Base-by-base conservation (phyloP, 2,329 filamentous ascomycete species). In the Claviceps maximensis region DNA sequence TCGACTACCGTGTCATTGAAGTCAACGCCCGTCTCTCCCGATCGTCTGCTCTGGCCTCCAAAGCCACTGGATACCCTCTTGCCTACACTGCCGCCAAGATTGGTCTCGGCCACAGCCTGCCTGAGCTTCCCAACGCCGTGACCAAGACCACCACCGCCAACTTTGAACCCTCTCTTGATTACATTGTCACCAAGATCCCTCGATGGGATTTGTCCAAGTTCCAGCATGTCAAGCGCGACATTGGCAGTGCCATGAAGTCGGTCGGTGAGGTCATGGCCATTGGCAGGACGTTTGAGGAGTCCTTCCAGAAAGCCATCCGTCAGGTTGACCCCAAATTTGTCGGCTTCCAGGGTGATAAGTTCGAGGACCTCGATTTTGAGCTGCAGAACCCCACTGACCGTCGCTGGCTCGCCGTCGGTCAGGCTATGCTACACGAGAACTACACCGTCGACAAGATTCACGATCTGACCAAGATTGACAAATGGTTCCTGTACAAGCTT, bases 211-310 rank as follows among this genome's bases (percentile, higher is more conserved):
- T 98, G 66, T 83, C 87, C 76, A 98, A 98, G 76, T 98, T 98
- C 78, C 91, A 97, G 74, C 91, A 97, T 64, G 93, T 98, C 59
- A 94, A 95, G 77, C 86, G 93, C 56, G 87, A 95, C 65, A 97
- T 98, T 66, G 93, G 93, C 61, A 95, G 88, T 66, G 86, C 91
- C 57, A 98, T 98, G 93, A 98, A 97, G 76, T 96, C 90, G 25
- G 90, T 98, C 54, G 93, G 93, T 67, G 93, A 98, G 72, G 93
- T 98, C 56, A 98, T 98, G 93, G 93, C 93, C 58, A 97, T 98
- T 63, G 93, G 93, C 60, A 84, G 93, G 70, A 97, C 93, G 31
- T 98, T 97, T 63, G 93, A 98, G 72, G 93, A 98, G 74, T 95
- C 89, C 17, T 95, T 98, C 76, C 93, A 98, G 71, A 98, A 98